A percentile compares a stretch with the other conserved stretches of the same genome.
phyloP scores from a whole-genome alignment of 805 yeast genomes.

The Candida argentea region DNA sequence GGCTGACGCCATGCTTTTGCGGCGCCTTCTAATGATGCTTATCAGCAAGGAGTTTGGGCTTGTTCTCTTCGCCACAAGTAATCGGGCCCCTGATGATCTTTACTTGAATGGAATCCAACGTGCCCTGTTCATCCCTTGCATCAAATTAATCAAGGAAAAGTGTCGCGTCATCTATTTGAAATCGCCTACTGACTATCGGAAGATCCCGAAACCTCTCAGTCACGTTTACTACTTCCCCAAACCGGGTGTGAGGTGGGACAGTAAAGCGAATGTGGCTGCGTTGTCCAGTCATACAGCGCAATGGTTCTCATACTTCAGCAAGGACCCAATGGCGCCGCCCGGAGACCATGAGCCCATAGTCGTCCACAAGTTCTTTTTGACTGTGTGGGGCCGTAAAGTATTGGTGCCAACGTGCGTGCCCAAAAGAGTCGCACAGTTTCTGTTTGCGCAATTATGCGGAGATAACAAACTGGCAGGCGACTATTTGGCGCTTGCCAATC shows the following conservation, averaged over 20 bases:
- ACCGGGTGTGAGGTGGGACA: conserved; percentile 45
- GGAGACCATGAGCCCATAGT: no score
- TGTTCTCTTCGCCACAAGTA: conserved; percentile 85
- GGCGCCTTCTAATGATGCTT: conserved; percentile 61
- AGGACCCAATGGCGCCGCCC: no score
- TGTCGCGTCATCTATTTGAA: conserved; percentile 72
- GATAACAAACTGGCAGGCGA: conserved; percentile 89
- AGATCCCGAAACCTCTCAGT: conserved; percentile 73
- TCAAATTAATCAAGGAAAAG: conserved; percentile 60
- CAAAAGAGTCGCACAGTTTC: conserved; percentile 79
- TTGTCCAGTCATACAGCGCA: conserved; percentile 53
- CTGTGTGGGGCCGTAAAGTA: conserved; percentile 85
- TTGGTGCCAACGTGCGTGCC: conserved; percentile 68
- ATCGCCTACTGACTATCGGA: conserved; percentile 91
- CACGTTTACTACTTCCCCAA: conserved; percentile 70
- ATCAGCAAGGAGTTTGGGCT: conserved; percentile 72
- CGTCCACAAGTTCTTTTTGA: conserved; percentile 19
- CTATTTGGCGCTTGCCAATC: conserved; percentile 70
- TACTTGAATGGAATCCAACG: conserved; percentile 93
- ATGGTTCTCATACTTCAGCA: conserved; percentile 78
- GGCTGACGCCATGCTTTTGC: conserved; percentile 93
- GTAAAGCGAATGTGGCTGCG: conserved; percentile 38
- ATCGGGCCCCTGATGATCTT: conserved; percentile 88
- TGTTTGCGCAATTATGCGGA: conserved; percentile 82
- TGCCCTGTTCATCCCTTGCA: conserved; percentile 86